Percentiles rank a stretch among this genome's conserved stretches.
phyloP scores from a whole-genome alignment of 176 grass and related monocot genomes.

The Rhipidocladum racemiflorum region DNA sequence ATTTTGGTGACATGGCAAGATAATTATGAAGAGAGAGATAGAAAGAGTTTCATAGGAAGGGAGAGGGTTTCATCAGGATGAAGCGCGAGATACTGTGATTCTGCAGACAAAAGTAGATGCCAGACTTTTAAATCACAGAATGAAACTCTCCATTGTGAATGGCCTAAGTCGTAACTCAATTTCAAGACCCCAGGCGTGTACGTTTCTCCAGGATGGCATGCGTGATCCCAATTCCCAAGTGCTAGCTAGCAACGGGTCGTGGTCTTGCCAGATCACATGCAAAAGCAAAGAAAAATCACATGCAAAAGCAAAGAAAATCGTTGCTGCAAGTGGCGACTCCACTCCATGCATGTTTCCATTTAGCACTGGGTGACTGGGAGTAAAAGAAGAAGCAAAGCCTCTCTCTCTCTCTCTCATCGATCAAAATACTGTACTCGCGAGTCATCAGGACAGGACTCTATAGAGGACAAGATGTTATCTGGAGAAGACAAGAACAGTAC shows the following conservation, averaged over 20 bases:
- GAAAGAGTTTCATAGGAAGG: too few species aligned
- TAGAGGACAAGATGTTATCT: slow-evolving; percentile 2
- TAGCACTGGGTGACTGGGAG: neutral
- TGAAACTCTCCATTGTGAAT: too few species aligned
- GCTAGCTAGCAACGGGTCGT: neutral
- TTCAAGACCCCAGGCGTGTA: neutral
- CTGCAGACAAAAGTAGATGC: too few species aligned
- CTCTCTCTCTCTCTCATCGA: neutral
- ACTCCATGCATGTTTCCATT: slow-evolving; percentile 9
- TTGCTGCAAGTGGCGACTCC: slow-evolving; percentile 17
- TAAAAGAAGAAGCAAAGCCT: neutral
- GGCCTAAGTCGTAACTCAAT: neutral
- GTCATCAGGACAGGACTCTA: neutral
- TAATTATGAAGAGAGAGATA: too few species aligned
- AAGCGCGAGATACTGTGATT: too few species aligned
- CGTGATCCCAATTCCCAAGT: slow-evolving; percentile 6
- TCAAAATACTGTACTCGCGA: neutral
- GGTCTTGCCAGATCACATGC: slow-evolving; percentile 27
- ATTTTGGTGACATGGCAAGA: too few species aligned
- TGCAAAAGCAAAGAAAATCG: slow-evolving; percentile 22
- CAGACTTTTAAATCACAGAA: too few species aligned
- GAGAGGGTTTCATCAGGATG: too few species aligned
- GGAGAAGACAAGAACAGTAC: neutral
- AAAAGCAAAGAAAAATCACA: too few species aligned
- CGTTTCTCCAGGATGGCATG: slow-evolving; percentile 26